These are phyloP conservation scores for Epicoccum sorghinum DNA, from an alignment of 2,329 filamentous ascomycete genomes.

Conservation along the genomic window DNA sequence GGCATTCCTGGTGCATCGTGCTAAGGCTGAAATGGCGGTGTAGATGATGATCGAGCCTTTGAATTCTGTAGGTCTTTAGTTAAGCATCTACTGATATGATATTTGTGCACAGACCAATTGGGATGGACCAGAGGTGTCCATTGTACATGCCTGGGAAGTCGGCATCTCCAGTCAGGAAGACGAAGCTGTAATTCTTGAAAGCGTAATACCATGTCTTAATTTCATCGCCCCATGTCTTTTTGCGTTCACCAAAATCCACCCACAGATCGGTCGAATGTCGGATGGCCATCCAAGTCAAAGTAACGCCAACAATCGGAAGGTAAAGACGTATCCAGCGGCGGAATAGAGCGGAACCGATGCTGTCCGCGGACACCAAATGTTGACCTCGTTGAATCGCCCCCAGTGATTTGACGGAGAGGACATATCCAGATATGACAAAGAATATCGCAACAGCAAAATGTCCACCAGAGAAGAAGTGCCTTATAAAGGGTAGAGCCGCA, in stretches of 20 bases:
- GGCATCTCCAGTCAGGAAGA: constrained; percentile 64
- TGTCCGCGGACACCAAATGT: constrained; percentile 48
- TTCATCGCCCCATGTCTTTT: constrained; percentile 52
- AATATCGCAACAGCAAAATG: constrained; percentile 62
- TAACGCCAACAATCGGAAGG: constrained; percentile 61
- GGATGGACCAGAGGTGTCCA: constrained; percentile 46
- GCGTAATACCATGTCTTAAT: constrained; percentile 35
- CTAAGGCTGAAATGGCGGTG: constrained; percentile 62
- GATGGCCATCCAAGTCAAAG: constrained; percentile 59
- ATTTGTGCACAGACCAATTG: constrained; percentile 22
- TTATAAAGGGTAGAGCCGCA: constrained; percentile 49
- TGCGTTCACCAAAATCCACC: constrained; percentile 54
- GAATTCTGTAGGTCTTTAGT: constrained; percentile 33
- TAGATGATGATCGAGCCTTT: constrained; percentile 69
- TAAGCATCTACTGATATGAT: neutral
- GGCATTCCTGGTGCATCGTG: constrained; percentile 60
- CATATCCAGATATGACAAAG: constrained; percentile 61
- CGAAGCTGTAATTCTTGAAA: constrained; percentile 70
- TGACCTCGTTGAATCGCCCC: constrained; percentile 52
- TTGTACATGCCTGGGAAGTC: constrained; percentile 58
- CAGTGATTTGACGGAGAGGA: constrained; percentile 57
- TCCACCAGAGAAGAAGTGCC: constrained; percentile 56
- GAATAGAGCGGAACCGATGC: constrained; percentile 57
- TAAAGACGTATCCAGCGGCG: constrained; percentile 58
- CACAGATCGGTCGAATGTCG: constrained; percentile 54